These are phyloP conservation scores for Leucaena leucocephala DNA, from an alignment of 306 rosid species.

Conservation along the genomic window DNA sequence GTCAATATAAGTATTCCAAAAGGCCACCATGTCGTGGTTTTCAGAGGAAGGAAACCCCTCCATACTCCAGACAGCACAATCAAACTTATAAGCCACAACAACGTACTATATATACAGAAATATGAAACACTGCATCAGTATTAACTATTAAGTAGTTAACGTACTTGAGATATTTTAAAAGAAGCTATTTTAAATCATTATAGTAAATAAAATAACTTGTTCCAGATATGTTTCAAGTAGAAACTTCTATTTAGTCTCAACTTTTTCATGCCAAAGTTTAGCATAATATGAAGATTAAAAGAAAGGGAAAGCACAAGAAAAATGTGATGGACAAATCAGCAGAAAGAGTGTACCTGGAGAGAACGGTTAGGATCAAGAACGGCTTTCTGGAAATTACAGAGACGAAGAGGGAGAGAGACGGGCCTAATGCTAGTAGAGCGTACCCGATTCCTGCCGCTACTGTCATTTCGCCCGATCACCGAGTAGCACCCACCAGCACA, in stretches of 20 bases:
- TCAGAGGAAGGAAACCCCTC: slow-evolving; percentile 84
- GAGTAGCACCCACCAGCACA: neutral
- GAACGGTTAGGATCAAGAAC: slow-evolving; percentile 85
- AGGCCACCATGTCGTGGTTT: slow-evolving; percentile 69
- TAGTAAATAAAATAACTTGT: neutral
- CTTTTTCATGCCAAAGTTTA: neutral
- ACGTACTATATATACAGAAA: slow-evolving; percentile 56
- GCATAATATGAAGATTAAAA: neutral
- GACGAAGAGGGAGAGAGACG: slow-evolving; percentile 81
- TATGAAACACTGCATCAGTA: neutral
- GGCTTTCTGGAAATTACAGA: slow-evolving; percentile 87
- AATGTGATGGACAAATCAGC: neutral
- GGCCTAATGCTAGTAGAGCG: slow-evolving; percentile 82
- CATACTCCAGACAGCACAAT: slow-evolving; percentile 80
- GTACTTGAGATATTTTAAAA: neutral
- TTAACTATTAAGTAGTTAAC: slow-evolving; percentile 6
- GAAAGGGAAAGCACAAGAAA: neutral
- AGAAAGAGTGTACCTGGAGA: slow-evolving; percentile 63
- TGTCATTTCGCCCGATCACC: slow-evolving; percentile 49
- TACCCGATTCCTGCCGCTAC: slow-evolving; percentile 89
- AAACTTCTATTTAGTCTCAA: neutral
- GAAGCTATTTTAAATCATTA: neutral
- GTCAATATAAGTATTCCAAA: slow-evolving; percentile 68
- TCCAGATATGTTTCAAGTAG: neutral
- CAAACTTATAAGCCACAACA: slow-evolving; percentile 88